Evolutionary conservation across 495 filamentous ascomycete species (phyloP), one percentile per base, ranked within the genome.

Genomic region (Tuber umbilicatum): DNA sequence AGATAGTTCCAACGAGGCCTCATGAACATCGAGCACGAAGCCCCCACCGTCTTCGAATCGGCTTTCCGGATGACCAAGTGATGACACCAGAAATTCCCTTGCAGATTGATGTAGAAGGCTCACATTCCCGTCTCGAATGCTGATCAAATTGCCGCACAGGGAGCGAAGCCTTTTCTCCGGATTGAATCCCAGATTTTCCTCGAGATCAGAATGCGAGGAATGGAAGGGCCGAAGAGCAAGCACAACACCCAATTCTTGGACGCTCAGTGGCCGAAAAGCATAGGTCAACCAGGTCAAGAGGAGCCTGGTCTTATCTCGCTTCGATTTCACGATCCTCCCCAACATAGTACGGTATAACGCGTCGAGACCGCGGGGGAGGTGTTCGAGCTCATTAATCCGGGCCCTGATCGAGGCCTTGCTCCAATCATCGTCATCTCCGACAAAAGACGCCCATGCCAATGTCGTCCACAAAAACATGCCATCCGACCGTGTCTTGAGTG

Each of bases 401-500:
- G 55, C 55, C n/a, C 17, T 31, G 27, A 64, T 64, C 27, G 55
- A 31, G 27, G 55, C 55, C 55, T 17, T 64, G 27, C n/a, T 64
- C 55, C 55, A 64, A 5, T 64, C 3, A 31, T 17, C 12, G n/a
- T 31, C 55, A 31, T 12, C 55, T 64, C 55, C 55, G 5, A 64
- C n/a, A 31, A 64, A 64, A 64, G 55, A 31, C 4, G n/a, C 27
- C 55, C 55, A 60, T 19, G 71, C 39, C 19, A 75, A 68, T n/a
- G 73, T 41, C n/a, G 40, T 70, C 73, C 69, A 75, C 39, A 75
- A 38, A 39, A 75, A 75, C 23, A 70, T 75, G 12, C 40, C 41
- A 47, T 72, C 38, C 10, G 73, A 70, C n/a, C 68, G 41, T 16
- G 55, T 31, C 55, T 31, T 64, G 27, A 64, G 55, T 64, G 55